phyloP scores from a whole-genome alignment of 2,329 filamentous ascomycete species.

The Neonectria sp. region DNA sequence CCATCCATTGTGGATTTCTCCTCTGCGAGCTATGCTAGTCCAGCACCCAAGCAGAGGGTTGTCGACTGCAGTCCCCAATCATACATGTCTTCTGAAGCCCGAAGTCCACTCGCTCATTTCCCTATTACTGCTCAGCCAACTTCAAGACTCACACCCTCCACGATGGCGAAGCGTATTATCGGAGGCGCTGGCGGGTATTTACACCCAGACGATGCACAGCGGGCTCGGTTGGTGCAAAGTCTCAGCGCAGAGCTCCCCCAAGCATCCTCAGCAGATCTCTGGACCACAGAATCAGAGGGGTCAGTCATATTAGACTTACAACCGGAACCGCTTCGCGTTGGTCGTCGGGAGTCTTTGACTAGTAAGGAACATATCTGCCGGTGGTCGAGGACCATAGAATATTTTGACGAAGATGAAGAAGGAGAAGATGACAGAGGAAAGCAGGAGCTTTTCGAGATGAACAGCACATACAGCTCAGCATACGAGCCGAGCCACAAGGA shows the following conservation, averaged over 20 bases:
- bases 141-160: conserved; percentile 45
- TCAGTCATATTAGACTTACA: conserved; percentile 39
- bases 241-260: conserved; percentile 28
- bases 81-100: conserved; percentile 29
- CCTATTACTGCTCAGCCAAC: conserved; percentile 45
- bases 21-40: conserved; percentile 25
- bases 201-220: conserved; percentile 36
- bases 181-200: conserved; percentile 44
- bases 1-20: conserved; percentile 5
- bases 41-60: conserved; percentile 6
- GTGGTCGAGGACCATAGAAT: conserved; percentile 36
- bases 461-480: not conserved
- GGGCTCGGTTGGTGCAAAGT: conserved; percentile 38
- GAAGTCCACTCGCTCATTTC: conserved; percentile 47
- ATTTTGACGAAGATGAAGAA: conserved; percentile 15
- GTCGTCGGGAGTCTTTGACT: conserved; percentile 20
- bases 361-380: conserved; percentile 24
- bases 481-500: not conserved
- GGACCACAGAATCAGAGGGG: conserved; percentile 33
- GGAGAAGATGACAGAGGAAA: conserved; percentile 1
- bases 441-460: conserved; percentile 26
- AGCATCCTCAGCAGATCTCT: conserved; percentile 43
- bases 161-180: conserved; percentile 42
- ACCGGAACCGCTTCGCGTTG: conserved; percentile 46
- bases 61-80: conserved; percentile 33